Percentiles rank a stretch among this genome's conserved stretches.
Conservation (phyloP, 2,329 filamentous ascomycete genomes). For the Colletotrichum tamarilloi region DNA sequence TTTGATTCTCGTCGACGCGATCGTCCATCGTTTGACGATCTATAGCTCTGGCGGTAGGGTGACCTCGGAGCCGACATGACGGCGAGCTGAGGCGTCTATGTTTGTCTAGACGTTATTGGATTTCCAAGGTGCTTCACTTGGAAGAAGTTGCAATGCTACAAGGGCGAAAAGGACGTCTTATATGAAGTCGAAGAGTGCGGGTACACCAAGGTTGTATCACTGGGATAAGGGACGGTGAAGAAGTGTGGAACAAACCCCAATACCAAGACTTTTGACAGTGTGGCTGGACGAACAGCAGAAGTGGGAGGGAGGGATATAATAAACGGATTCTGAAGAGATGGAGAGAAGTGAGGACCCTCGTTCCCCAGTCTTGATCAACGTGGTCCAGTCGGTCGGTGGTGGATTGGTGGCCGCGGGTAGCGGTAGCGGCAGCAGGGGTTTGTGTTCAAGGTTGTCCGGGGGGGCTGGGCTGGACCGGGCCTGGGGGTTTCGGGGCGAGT, state of each 20-base stretch:
- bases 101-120: not conserved
- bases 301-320: not conserved
- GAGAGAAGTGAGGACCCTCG: constrained; percentile 10
- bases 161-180: not conserved
- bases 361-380: constrained; percentile 15
- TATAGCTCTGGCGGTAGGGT: constrained; percentile 28
- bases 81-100: not conserved
- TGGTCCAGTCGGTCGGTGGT: constrained; percentile 6
- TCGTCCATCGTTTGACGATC: constrained; percentile 12
- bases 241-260: constrained; percentile 16
- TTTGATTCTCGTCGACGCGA: constrained; percentile 24
- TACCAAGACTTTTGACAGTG: constrained; percentile 1
- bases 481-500: constrained; percentile 20
- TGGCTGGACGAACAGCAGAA: not conserved
- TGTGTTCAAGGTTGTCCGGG: not conserved
- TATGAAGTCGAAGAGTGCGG: not conserved
- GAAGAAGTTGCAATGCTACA: not conserved
- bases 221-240: constrained; percentile 6
- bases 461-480: constrained; percentile 12
- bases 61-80: constrained; percentile 33
- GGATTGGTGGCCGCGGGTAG: not conserved
- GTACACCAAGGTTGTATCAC: not conserved
- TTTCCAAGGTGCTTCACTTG: not conserved
- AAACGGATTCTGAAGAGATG: not conserved
- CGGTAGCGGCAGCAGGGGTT: not conserved